Base-by-base conservation (phyloP, 2,329 filamentous ascomycete genomes). In the Chaetomium strumarium region DNA sequence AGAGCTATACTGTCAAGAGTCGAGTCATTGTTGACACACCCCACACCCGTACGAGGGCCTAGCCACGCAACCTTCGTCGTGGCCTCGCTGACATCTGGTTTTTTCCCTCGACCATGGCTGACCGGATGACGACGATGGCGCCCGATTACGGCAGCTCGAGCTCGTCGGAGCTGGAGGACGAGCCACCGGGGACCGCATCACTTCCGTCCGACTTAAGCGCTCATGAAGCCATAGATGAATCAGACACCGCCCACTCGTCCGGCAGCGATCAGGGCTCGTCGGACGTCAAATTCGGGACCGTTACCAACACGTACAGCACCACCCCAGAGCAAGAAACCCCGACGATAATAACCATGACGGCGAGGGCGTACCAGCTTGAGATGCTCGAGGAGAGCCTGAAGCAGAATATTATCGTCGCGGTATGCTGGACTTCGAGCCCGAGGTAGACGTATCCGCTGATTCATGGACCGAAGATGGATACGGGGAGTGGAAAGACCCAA, bases 401-500 rank as follows among this genome's bases (percentile, higher is more conserved):
- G 55, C 71, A 76, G 43, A 91, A 90, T 64, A 79, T 85, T 31
- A 88, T 91, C 59, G 81, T 90, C 49, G 81, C 81, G 24, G 85
- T 88, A 71, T 36, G 60, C 24, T 24, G 14, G 3, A 3, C 19
- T 16, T 19, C 9, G 11, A 31, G 16, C 14, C 19, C 3, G 11
- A 10, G 10, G 12, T 17, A 46, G 9, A 14, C 17, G 9, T 13
- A 12, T 14, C 13, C 16, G 16, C 49, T 60, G 37, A 59, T 39
- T 11, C 11, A 16, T 5, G 45, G 9, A 7, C 12, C 46, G 52
- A 51, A 86, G 85, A 90, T 90, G 86, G 86, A 88, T 56, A 91
- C 87, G 0, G 87, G 87, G 1, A 88, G 80, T 58, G 87, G 87
- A 2, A 91, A 91, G 66, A 90, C 87, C 3, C 83, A 86, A 58